These are phyloP conservation scores for Sporisorium exsertum DNA, from an alignment of 1,284 basidiomycete genomes.

Conservation along the genomic window DNA sequence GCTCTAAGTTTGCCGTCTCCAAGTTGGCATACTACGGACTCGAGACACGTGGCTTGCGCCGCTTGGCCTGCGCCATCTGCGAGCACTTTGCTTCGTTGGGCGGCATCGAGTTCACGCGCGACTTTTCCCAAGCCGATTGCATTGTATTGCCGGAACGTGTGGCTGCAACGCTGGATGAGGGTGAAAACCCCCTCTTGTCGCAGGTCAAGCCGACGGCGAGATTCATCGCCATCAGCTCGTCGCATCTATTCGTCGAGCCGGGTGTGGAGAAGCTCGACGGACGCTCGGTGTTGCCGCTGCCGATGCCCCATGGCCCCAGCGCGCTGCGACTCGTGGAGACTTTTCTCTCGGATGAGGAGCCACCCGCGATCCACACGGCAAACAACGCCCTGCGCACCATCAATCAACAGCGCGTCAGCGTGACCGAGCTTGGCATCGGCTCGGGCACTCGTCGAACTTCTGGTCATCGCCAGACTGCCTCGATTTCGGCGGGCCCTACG, in stretches of 20 bases:
- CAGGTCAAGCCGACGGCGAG: conserved; percentile 28
- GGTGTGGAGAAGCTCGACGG: conserved; percentile 29
- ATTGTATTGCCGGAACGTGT: conserved; percentile 33
- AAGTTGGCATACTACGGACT: conserved; percentile 36
- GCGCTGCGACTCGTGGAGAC: conserved; percentile 44
- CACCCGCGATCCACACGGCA: conserved; percentile 31
- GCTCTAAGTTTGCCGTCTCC: conserved; percentile 20
- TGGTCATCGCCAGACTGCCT: conserved; percentile 4
- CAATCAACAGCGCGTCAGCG: conserved; percentile 20
- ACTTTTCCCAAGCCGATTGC: conserved; percentile 41
- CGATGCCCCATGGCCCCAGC: conserved; percentile 53
- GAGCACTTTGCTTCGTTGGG: conserved; percentile 33
- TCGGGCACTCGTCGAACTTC: conserved; percentile 12
- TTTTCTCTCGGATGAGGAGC: conserved; percentile 43
- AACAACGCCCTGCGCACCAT: conserved; percentile 7
- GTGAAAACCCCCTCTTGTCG: conserved; percentile 13
- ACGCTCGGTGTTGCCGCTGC: conserved; percentile 37
- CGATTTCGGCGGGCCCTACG: not conserved
- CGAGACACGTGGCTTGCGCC: conserved; percentile 38
- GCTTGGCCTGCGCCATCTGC: conserved; percentile 33
- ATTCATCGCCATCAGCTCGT: conserved; percentile 31
- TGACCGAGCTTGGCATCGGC: conserved; percentile 11
- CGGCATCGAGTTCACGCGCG: conserved; percentile 28
- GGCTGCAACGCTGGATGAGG: conserved; percentile 13
- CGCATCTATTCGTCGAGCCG: conserved; percentile 14